phyloP scores from a whole-genome alignment of 176 grass and related monocot genomes.

The Aegilops umbellulata region DNA sequence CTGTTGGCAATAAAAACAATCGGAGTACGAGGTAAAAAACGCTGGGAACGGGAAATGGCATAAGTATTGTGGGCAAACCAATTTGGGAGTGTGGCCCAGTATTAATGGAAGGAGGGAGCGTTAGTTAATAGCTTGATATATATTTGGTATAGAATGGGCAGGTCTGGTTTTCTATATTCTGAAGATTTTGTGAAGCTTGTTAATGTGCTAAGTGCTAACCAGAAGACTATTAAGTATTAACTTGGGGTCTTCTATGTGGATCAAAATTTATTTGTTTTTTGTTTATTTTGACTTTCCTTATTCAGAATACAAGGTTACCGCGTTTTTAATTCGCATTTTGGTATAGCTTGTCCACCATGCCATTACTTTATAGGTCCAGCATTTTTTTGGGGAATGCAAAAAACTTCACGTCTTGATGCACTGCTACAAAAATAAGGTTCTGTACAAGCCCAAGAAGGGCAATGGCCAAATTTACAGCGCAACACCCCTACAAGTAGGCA shows the following conservation, averaged over 20 bases:
- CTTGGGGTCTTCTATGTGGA: not conserved
- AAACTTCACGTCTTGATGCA: too few relatives aligned
- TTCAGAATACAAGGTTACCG: not conserved
- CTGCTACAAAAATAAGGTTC: too few relatives aligned
- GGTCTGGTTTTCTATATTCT: not conserved
- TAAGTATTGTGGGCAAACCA: too few relatives aligned
- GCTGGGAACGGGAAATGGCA: too few relatives aligned
- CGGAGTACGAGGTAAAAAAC: too few relatives aligned
- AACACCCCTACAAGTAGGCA: too few relatives aligned
- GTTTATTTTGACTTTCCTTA: not conserved
- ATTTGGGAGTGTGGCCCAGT: too few relatives aligned
- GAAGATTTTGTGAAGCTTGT: conserved; percentile 3
- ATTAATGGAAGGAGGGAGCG: not conserved
- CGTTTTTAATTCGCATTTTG: not conserved
- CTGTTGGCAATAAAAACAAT: too few relatives aligned
- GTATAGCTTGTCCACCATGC: not conserved
- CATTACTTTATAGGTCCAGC: not conserved
- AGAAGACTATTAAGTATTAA: not conserved
- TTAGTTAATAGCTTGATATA: not conserved
- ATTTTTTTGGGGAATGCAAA: too few relatives aligned
- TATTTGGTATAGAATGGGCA: not conserved
- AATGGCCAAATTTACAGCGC: too few relatives aligned
- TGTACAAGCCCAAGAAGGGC: too few relatives aligned
- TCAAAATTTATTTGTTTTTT: not conserved
- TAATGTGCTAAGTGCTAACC: not conserved